These are phyloP conservation scores for Rhodotorula sp. DNA, from an alignment of 1,284 basidiomycete genomes.

Conservation along the genomic window DNA sequence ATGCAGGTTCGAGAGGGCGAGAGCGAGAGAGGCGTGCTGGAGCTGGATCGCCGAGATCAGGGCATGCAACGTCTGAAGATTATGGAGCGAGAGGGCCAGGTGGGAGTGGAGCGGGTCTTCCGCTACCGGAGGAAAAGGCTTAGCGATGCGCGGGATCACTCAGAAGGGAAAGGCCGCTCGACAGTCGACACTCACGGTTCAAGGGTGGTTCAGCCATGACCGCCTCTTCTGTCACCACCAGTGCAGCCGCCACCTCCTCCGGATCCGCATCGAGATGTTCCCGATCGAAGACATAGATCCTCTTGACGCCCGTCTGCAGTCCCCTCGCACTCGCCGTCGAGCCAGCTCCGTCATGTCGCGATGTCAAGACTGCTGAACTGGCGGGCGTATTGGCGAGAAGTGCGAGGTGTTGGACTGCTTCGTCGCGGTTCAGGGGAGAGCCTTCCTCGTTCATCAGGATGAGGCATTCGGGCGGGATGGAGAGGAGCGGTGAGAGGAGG, in stretches of 20 bases:
- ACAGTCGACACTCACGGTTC: slow-evolving; percentile 15
- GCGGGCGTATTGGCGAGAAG: slow-evolving; percentile 16
- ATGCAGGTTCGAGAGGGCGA: slow-evolving; percentile 36
- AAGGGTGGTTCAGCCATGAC: slow-evolving; percentile 36
- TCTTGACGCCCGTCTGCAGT: not conserved
- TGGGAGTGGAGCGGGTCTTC: slow-evolving; percentile 40
- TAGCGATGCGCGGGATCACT: too few relatives aligned
- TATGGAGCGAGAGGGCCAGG: slow-evolving; percentile 39
- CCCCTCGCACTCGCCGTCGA: not conserved
- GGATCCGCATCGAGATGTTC: slow-evolving; percentile 40
- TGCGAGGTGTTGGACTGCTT: slow-evolving; percentile 22
- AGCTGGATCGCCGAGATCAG: slow-evolving; percentile 34
- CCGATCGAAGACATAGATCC: slow-evolving; percentile 37
- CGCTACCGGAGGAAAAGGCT: too few relatives aligned
- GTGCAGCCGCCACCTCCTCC: slow-evolving; percentile 23
- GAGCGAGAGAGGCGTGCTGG: slow-evolving; percentile 33
- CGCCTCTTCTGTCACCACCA: slow-evolving; percentile 29
- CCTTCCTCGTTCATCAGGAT: slow-evolving; percentile 40
- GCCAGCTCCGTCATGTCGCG: not conserved
- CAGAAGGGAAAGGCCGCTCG: too few relatives aligned
- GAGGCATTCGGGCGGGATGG: slow-evolving; percentile 36
- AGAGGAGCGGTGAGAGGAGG: slow-evolving; percentile 28
- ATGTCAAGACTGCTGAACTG: not conserved
- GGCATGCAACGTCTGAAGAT: slow-evolving; percentile 40
- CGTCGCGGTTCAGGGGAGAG: slow-evolving; percentile 27